phyloP scores from a whole-genome alignment of 805 yeast genomes.

The Candida peoriensis region DNA sequence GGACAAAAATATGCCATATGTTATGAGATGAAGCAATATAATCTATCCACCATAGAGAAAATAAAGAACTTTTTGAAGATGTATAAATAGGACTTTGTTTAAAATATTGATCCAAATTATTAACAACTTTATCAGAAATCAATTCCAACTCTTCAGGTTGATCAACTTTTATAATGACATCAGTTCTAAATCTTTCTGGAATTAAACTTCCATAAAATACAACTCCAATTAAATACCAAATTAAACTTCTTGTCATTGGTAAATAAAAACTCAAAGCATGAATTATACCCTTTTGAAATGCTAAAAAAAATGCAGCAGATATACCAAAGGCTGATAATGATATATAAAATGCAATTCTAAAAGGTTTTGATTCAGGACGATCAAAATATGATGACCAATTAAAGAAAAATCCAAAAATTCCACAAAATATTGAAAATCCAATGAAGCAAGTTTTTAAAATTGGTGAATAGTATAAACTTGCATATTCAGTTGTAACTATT shows the following conservation, averaged over 20 bases:
- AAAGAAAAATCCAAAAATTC: slow-evolving; percentile 65
- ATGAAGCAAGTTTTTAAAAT: slow-evolving; percentile 45
- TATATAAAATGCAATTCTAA: slow-evolving; percentile 76
- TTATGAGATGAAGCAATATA: slow-evolving; percentile 76
- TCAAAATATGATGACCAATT: slow-evolving; percentile 95
- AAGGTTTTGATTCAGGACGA: slow-evolving; percentile 73
- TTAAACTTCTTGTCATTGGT: slow-evolving; percentile 69
- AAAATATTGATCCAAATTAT: slow-evolving; percentile 33
- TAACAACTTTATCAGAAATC: slow-evolving; percentile 26
- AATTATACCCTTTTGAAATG: slow-evolving; percentile 48
- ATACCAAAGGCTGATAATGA: slow-evolving; percentile 74
- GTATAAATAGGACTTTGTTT: slow-evolving; percentile 34
- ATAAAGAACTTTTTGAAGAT: slow-evolving; percentile 31
- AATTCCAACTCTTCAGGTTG: slow-evolving; percentile 32
- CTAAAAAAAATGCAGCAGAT: slow-evolving; percentile 54
- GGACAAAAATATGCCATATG: slow-evolving; percentile 89
- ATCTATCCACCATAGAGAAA: slow-evolving; percentile 81
- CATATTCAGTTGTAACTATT: slow-evolving; percentile 79
- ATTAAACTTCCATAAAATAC: slow-evolving; percentile 80
- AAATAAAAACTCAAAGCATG: slow-evolving; percentile 49
- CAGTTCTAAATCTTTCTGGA: slow-evolving; percentile 85
- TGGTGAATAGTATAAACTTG: slow-evolving; percentile 62
- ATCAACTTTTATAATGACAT: slow-evolving; percentile 47
- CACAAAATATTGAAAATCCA: slow-evolving; percentile 57
- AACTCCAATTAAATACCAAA: slow-evolving; percentile 78